These are phyloP conservation scores for Nephromyces sp. DNA, from an alignment of 169 alveolate species.

Conservation along the genomic window DNA sequence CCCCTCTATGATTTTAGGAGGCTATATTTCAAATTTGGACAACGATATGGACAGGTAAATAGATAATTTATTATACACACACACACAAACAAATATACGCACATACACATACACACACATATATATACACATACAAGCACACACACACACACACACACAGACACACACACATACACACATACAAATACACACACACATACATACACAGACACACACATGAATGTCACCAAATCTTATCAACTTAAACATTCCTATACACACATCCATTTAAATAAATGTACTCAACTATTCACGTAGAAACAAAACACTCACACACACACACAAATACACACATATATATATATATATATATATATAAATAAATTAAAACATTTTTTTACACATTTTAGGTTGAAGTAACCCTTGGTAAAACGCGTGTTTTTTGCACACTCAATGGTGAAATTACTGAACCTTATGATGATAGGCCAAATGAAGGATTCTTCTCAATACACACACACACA, in stretches of 20 bases:
- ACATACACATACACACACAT: no score
- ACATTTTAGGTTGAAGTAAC: constrained; percentile 27
- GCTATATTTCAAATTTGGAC: background rate
- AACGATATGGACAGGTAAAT: background rate
- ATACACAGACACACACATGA: no score
- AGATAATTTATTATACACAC: no score
- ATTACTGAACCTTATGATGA: constrained; percentile 36
- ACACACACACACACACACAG: no score
- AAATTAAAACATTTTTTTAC: background rate
- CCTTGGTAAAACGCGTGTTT: constrained; percentile 37
- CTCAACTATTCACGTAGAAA: no score
- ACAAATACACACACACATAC: no score
- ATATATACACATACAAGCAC: no score
- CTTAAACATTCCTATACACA: background rate
- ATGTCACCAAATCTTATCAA: background rate
- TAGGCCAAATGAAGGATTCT: constrained; percentile 44
- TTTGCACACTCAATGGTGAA: constrained; percentile 32
- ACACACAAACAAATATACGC: no score
- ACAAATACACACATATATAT: no score
- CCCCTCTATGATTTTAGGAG: background rate
- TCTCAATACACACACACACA: constrained; percentile 10
- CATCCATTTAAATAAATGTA: background rate
- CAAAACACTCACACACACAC: no score
- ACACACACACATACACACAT: no score
- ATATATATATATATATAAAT: background rate